These are phyloP conservation scores for Penicillium polonicum DNA, from an alignment of 2,329 filamentous ascomycete species.

Conservation along the genomic window DNA sequence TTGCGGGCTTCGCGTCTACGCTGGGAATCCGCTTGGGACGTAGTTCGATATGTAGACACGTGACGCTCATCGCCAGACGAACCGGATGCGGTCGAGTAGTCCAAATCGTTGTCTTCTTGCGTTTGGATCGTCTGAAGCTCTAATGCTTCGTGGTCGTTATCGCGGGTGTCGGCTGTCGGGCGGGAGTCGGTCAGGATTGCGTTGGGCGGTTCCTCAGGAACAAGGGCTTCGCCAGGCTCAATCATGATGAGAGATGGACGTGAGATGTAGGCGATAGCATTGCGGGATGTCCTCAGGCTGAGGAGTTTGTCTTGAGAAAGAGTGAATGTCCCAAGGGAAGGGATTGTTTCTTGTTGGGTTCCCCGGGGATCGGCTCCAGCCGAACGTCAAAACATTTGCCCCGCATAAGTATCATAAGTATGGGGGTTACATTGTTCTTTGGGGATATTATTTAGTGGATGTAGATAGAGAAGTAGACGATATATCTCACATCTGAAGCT, in stretches of 20 bases:
- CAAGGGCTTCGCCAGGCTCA: not conserved
- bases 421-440: not conserved
- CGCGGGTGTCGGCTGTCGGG: conserved; percentile 8
- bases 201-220: conserved; percentile 4
- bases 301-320: not conserved
- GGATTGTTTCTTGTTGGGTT: conserved; percentile 2
- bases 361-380: conserved; percentile 17
- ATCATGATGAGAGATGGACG: conserved; percentile 9
- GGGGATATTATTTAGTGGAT: not conserved
- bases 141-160: conserved; percentile 22
- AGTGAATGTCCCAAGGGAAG: not conserved
- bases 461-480: not conserved
- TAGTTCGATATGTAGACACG: conserved; percentile 24
- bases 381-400: conserved; percentile 8
- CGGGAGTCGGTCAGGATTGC: conserved; percentile 11
- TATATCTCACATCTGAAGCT: not conserved
- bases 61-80: conserved; percentile 37
- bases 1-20: conserved; percentile 13
- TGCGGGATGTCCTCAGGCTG: not conserved
- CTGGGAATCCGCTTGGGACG: conserved; percentile 20
- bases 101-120: conserved; percentile 25
- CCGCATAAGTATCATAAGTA: not conserved
- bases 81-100: conserved; percentile 29
- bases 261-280: not conserved
- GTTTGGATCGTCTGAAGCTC: conserved; percentile 35